Conservation (phyloP, 768 basidiomycete genomes). For the Phylloporus rhodoxanthus region DNA sequence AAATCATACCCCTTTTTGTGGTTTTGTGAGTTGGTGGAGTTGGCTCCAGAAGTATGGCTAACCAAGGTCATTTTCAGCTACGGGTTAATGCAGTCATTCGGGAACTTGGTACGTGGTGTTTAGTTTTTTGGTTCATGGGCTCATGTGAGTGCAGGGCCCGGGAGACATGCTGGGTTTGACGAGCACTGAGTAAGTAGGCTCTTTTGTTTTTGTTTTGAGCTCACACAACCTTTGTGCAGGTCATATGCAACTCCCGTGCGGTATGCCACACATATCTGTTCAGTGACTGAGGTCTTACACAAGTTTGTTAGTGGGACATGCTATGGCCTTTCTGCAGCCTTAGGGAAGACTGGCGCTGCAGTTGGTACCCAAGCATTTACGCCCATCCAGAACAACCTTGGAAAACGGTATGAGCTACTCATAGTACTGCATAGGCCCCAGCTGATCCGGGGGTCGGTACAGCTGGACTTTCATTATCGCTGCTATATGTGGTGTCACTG, state of each 20-base stretch:
- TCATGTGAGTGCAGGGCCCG: slow-evolving; percentile 44
- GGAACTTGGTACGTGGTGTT: slow-evolving; percentile 47
- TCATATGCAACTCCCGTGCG: slow-evolving; percentile 62
- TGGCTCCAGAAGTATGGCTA: neutral
- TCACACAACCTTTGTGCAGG: slow-evolving; percentile 26
- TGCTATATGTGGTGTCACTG: slow-evolving; percentile 60
- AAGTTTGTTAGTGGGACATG: slow-evolving; percentile 49
- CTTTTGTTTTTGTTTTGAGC: slow-evolving; percentile 1
- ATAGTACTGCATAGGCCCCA: neutral
- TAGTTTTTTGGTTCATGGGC: neutral
- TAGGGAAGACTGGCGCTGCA: slow-evolving; percentile 71
- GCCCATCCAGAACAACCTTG: slow-evolving; percentile 62
- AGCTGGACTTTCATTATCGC: slow-evolving; percentile 67
- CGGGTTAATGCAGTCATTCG: slow-evolving; percentile 66
- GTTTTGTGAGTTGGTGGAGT: slow-evolving; percentile 44
- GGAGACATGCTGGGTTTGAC: slow-evolving; percentile 67
- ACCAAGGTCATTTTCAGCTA: slow-evolving; percentile 37
- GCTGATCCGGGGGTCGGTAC: slow-evolving; percentile 1
- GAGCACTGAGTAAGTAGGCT: slow-evolving; percentile 51
- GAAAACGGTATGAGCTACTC: slow-evolving; percentile 44
- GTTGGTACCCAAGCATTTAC: slow-evolving; percentile 66
- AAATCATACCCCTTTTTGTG: slow-evolving; percentile 59
- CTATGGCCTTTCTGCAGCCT: slow-evolving; percentile 62
- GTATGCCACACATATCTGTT: slow-evolving; percentile 23
- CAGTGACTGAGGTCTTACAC: neutral